Evolutionary conservation across 2,329 filamentous ascomycete genomes (phyloP).

Genomic region (Knufia fluminis): DNA sequence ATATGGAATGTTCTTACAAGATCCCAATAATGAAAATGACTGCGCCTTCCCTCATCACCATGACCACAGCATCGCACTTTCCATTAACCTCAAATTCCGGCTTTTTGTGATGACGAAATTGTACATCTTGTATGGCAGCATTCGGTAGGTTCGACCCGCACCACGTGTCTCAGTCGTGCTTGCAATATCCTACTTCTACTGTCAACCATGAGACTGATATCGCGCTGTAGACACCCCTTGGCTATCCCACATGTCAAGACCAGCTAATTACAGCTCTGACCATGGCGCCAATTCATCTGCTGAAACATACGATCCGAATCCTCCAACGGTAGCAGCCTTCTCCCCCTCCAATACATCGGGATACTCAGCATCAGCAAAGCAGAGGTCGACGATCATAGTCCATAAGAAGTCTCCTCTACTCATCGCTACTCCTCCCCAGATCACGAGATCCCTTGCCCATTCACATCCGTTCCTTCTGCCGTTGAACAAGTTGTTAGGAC

Average conservation of each 20-base stretch:
- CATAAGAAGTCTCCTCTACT: slow-evolving; percentile 93
- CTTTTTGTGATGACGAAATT: slow-evolving; percentile 11
- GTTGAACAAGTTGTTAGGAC: slow-evolving; percentile 71
- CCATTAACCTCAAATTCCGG: not conserved
- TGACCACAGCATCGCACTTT: not conserved
- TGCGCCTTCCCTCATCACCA: not conserved
- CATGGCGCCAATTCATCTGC: slow-evolving; percentile 28
- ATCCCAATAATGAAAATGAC: not conserved
- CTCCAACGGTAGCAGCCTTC: slow-evolving; percentile 80
- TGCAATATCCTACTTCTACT: too few relatives aligned
- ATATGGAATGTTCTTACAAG: not conserved
- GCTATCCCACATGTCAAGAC: slow-evolving; percentile 45
- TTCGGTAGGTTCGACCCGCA: slow-evolving; percentile 26
- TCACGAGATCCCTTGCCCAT: slow-evolving; percentile 88
- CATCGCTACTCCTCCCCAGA: slow-evolving; percentile 84
- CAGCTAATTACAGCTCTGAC: slow-evolving; percentile 30
- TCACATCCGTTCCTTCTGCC: slow-evolving; percentile 90
- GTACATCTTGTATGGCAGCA: slow-evolving; percentile 41
- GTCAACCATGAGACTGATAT: slow-evolving; percentile 3
- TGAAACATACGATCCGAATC: slow-evolving; percentile 37
- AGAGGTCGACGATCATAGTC: slow-evolving; percentile 84
- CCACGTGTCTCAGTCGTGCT: too few relatives aligned
- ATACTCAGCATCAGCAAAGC: slow-evolving; percentile 58
- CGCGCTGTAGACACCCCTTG: slow-evolving; percentile 40
- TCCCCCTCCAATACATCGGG: slow-evolving; percentile 71